phyloP scores from a whole-genome alignment of 2,329 filamentous ascomycete genomes.

The Neonectria coccinea region DNA sequence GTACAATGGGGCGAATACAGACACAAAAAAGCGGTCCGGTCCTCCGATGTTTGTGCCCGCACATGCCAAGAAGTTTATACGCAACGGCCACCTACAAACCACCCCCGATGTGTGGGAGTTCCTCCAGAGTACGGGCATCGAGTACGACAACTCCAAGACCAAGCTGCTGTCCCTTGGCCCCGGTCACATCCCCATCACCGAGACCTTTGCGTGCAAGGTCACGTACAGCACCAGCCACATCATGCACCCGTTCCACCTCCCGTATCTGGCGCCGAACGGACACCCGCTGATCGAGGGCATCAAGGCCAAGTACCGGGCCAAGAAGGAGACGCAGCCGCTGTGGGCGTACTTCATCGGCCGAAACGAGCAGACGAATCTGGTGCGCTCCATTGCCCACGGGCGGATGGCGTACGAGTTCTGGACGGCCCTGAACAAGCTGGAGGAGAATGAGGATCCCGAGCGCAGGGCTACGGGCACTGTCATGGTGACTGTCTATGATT shows the following conservation, averaged over 20 bases:
- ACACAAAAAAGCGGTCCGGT: neutral
- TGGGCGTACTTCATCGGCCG: slow-evolving; percentile 47
- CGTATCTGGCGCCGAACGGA: slow-evolving; percentile 49
- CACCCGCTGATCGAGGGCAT: slow-evolving; percentile 47
- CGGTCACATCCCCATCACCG: slow-evolving; percentile 26
- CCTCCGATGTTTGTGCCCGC: slow-evolving; percentile 32
- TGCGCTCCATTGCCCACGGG: slow-evolving; percentile 42
- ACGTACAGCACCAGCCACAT: slow-evolving; percentile 47
- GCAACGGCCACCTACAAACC: slow-evolving; percentile 45
- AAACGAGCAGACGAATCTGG: slow-evolving; percentile 36
- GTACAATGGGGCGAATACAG: slow-evolving; percentile 7
- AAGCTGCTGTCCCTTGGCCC: slow-evolving; percentile 25
- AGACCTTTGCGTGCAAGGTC: slow-evolving; percentile 41
- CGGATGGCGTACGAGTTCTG: slow-evolving; percentile 46
- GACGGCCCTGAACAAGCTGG: slow-evolving; percentile 43
- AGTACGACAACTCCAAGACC: slow-evolving; percentile 40
- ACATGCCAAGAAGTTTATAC: slow-evolving; percentile 37
- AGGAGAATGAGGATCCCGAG: slow-evolving; percentile 35
- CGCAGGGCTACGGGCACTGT: slow-evolving; percentile 35
- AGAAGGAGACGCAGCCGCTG: slow-evolving; percentile 45
- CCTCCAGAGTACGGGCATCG: slow-evolving; percentile 42
- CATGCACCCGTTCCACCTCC: slow-evolving; percentile 50
- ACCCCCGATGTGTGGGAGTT: slow-evolving; percentile 47
- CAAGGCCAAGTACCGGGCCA: slow-evolving; percentile 45
- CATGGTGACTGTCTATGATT: slow-evolving; percentile 30